These are phyloP conservation scores for Allium cepa DNA, from an alignment of 106 monocot species.

Conservation along the genomic window DNA sequence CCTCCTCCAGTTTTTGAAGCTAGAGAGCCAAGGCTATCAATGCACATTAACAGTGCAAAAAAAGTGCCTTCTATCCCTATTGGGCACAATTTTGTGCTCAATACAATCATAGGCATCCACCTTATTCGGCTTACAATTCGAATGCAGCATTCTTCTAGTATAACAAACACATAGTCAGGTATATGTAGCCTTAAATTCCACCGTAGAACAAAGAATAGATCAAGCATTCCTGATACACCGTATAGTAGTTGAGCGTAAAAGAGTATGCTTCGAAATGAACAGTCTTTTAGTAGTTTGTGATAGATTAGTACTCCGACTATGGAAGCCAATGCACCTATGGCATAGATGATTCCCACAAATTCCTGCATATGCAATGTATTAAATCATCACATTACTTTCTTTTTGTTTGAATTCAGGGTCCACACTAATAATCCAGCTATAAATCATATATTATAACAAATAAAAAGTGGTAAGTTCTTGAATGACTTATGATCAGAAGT, in stretches of 20 bases:
- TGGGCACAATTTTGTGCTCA: slow-evolving; percentile 78
- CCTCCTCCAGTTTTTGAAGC: slow-evolving; percentile 68
- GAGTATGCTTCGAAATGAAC: slow-evolving; percentile 55
- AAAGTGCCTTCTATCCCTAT: slow-evolving; percentile 83
- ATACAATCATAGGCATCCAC: slow-evolving; percentile 91
- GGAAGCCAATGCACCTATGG: slow-evolving; percentile 58
- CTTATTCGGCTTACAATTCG: slow-evolving; percentile 48
- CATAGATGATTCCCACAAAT: slow-evolving; percentile 37
- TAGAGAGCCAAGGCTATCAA: slow-evolving; percentile 55
- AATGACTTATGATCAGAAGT: not conserved
- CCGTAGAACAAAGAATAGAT: slow-evolving; percentile 47
- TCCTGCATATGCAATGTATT: slow-evolving; percentile 17
- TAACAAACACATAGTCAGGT: slow-evolving; percentile 48
- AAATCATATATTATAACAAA: not conserved
- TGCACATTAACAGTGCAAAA: slow-evolving; percentile 87
- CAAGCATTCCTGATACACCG: slow-evolving; percentile 58
- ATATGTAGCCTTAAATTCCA: slow-evolving; percentile 53
- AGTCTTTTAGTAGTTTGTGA: slow-evolving; percentile 54
- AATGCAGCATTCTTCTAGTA: slow-evolving; percentile 55
- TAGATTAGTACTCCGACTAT: slow-evolving; percentile 74
- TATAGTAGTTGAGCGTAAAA: slow-evolving; percentile 64
- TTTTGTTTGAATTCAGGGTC: no score
- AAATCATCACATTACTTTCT: not conserved
- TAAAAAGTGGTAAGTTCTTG: not conserved
- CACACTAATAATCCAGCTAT: no score